Percentiles rank a stretch among this genome's conserved stretches.
These are phyloP conservation scores for Coemansia sp. DNA, from an alignment of 192 early-diverging fungal genomes.

Conservation along the genomic window DNA sequence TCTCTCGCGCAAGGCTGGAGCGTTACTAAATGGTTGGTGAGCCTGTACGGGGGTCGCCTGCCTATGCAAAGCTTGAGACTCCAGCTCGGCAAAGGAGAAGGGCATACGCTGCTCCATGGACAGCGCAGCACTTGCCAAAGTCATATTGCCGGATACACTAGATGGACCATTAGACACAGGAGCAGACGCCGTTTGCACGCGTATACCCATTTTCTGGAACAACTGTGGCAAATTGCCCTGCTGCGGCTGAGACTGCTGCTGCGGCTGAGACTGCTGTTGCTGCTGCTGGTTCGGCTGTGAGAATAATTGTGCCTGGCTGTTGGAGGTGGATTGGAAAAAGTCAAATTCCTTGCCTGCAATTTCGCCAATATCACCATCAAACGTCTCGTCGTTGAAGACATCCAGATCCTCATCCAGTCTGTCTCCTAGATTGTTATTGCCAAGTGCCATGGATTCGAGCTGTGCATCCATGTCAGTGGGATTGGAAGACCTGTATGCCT, in stretches of 20 bases:
- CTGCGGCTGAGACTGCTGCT: slow-evolving; percentile 3
- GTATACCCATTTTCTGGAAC: slow-evolving; percentile 26
- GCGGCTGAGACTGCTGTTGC: slow-evolving; percentile 9
- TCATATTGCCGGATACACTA: neutral
- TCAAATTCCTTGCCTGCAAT: slow-evolving; percentile 63
- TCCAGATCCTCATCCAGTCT: slow-evolving; percentile 68
- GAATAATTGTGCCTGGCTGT: slow-evolving; percentile 10
- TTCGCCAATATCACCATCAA: slow-evolving; percentile 57
- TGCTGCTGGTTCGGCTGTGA: neutral
- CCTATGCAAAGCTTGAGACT: slow-evolving; percentile 57
- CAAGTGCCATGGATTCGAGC: slow-evolving; percentile 57
- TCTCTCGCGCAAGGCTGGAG: neutral
- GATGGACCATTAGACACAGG: neutral
- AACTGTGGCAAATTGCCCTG: slow-evolving; percentile 13
- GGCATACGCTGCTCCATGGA: slow-evolving; percentile 38
- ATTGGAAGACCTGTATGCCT: neutral
- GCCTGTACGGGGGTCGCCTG: slow-evolving; percentile 11
- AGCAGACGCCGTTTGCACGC: slow-evolving; percentile 1
- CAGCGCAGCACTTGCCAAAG: neutral
- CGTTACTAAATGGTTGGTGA: neutral
- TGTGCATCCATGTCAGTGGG: slow-evolving; percentile 61
- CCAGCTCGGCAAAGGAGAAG: slow-evolving; percentile 72
- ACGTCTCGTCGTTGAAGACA: slow-evolving; percentile 74
- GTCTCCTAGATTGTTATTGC: slow-evolving; percentile 59
- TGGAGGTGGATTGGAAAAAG: slow-evolving; percentile 62